Conservation (phyloP, 1,284 basidiomycete species). For the Leccinum subrobustum region DNA sequence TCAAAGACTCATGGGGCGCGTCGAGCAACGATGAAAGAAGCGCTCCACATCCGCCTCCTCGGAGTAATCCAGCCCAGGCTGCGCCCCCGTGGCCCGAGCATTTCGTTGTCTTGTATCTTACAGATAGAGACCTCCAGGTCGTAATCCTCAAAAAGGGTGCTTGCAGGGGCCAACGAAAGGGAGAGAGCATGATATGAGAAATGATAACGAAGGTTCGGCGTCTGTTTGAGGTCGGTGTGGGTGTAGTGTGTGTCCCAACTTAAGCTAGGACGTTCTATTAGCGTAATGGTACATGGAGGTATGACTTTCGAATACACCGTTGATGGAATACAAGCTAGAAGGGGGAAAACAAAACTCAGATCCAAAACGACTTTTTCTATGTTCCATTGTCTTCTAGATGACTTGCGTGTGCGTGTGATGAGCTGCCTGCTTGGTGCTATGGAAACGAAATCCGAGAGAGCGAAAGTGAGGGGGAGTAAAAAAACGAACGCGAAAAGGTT, state of each 20-base stretch:
- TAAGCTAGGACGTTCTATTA: conserved; percentile 9
- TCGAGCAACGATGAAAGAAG: neutral
- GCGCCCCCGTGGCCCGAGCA: neutral
- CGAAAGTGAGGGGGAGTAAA: neutral
- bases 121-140: neutral
- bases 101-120: neutral
- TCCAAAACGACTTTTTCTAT: neutral
- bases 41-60: neutral
- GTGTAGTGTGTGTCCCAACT: neutral
- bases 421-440: conserved; percentile 31
- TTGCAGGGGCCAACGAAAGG: neutral
- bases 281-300: conserved; percentile 12
- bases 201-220: neutral
- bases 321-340: conserved; percentile 13
- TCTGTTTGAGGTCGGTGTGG: neutral
- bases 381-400: conserved; percentile 26
- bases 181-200: neutral
- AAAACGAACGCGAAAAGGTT: neutral
- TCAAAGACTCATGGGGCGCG: neutral
- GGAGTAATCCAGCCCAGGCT: neutral
- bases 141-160: neutral
- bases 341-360: neutral
- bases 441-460: neutral
- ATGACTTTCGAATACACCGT: conserved; percentile 20
- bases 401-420: conserved; percentile 27